Evolutionary conservation across 73 alveolate species (phyloP).

Genomic region (Blepharisma japonicum): DNA sequence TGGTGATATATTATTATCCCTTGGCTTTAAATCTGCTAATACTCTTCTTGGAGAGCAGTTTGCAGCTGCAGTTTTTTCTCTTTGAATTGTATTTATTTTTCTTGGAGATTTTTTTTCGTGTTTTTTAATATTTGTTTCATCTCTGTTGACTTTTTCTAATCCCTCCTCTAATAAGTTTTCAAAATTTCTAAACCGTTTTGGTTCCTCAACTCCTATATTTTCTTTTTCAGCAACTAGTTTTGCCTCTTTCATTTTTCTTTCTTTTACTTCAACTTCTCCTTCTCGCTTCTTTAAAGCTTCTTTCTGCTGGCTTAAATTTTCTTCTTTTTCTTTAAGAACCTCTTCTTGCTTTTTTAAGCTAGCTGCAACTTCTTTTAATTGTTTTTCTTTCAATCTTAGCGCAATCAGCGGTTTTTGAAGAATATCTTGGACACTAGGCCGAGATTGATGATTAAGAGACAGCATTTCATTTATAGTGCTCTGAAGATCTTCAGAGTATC

Average conservation of each 20-base stretch:
- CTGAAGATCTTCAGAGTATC: slow-evolving; percentile 83
- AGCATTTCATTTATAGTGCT: slow-evolving; percentile 82
- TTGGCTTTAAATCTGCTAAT: no score
- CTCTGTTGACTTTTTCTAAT: no score
- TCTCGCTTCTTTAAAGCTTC: slow-evolving; percentile 37
- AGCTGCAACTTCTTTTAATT: slow-evolving; percentile 66
- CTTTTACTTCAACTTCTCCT: slow-evolving; percentile 30
- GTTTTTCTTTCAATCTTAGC: slow-evolving; percentile 68
- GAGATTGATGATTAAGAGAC: slow-evolving; percentile 57
- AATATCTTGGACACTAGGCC: slow-evolving; percentile 81
- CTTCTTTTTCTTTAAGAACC: slow-evolving; percentile 69
- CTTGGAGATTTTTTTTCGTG: no score
- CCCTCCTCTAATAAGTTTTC: no score
- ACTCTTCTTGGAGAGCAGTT: no score
- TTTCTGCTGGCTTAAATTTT: slow-evolving; percentile 66
- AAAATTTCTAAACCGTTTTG: no score
- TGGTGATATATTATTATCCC: no score
- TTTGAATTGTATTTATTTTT: no score
- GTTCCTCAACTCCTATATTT: no score
- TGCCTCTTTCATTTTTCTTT: slow-evolving; percentile 26
- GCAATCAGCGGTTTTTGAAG: slow-evolving; percentile 69
- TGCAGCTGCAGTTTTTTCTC: no score
- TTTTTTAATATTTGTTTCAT: no score
- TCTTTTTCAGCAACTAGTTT: neutral
- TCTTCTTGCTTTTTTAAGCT: slow-evolving; percentile 56